Conservation (phyloP, 169 alveolate genomes). For the Plasmodium malariae region DNA sequence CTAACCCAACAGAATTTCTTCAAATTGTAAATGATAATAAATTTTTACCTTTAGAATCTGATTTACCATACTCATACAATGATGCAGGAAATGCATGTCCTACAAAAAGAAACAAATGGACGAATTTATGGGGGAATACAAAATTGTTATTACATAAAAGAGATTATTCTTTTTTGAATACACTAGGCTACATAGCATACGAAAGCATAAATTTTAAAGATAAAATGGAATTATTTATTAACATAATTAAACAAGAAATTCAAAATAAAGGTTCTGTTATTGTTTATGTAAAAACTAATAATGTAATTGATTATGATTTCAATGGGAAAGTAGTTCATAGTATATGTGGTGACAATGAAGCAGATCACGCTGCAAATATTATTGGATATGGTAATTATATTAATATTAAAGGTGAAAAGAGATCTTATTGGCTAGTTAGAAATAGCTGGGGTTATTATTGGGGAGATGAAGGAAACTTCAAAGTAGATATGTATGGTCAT, state of each 20-base stretch:
- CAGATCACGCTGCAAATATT: constrained; percentile 76
- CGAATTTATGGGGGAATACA: constrained; percentile 30
- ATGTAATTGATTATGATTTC: constrained; percentile 65
- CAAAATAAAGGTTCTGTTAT: constrained; percentile 79
- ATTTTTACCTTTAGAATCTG: constrained; percentile 52
- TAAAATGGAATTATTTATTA: constrained; percentile 40
- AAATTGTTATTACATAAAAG: constrained; percentile 11
- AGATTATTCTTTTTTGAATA: neutral
- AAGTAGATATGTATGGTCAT: constrained; percentile 77
- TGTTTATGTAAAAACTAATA: constrained; percentile 61
- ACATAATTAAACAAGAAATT: constrained; percentile 57
- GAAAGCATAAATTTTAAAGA: neutral
- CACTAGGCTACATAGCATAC: constrained; percentile 15
- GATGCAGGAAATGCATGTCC: constrained; percentile 29
- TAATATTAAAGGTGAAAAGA: constrained; percentile 26
- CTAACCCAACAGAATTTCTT: constrained; percentile 50
- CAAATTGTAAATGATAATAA: constrained; percentile 18
- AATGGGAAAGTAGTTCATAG: constrained; percentile 71
- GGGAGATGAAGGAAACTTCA: constrained; percentile 76
- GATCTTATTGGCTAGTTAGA: constrained; percentile 66
- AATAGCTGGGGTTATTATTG: constrained; percentile 78
- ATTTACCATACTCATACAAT: constrained; percentile 29
- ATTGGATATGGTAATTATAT: constrained; percentile 79
- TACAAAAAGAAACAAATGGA: neutral
- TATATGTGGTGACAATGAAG: constrained; percentile 65